phyloP scores from a whole-genome alignment of 345 rosid genomes.

The Eucalyptus virginea region DNA sequence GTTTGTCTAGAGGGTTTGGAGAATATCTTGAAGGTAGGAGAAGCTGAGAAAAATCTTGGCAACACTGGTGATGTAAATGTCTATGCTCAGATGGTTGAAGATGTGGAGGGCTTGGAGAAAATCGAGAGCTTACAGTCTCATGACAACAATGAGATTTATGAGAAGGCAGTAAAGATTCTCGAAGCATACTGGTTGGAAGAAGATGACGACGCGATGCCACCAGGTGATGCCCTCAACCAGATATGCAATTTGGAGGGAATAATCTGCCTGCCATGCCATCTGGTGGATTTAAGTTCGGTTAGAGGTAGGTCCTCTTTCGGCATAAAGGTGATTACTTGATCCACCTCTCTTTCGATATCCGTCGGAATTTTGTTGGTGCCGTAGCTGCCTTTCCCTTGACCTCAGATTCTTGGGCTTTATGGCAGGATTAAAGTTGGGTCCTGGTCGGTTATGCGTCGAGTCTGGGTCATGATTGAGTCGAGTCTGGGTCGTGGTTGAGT shows the following conservation, averaged over 20 bases:
- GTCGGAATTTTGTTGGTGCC: not conserved
- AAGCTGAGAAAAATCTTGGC: slow-evolving; percentile 33
- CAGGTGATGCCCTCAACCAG: slow-evolving; percentile 40
- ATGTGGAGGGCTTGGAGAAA: slow-evolving; percentile 48
- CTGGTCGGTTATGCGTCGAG: not conserved
- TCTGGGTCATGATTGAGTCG: not conserved
- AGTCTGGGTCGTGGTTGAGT: not conserved
- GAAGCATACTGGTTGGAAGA: slow-evolving; percentile 52
- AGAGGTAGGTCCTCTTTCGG: not conserved
- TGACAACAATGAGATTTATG: slow-evolving; percentile 44
- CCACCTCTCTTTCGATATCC: not conserved
- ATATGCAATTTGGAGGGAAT: slow-evolving; percentile 33
- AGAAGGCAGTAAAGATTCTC: slow-evolving; percentile 47
- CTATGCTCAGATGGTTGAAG: slow-evolving; percentile 41
- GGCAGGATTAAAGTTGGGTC: not conserved
- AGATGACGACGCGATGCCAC: slow-evolving; percentile 39
- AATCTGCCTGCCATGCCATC: slow-evolving; percentile 38
- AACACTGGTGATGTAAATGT: slow-evolving; percentile 23
- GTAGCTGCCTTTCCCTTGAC: not conserved
- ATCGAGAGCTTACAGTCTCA: slow-evolving; percentile 44
- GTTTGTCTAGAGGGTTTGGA: slow-evolving; percentile 54
- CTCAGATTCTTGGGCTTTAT: not conserved
- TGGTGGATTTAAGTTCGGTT: slow-evolving; percentile 61
- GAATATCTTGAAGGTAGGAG: slow-evolving; percentile 49
- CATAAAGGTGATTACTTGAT: not conserved